Evolutionary conservation across 2,329 filamentous ascomycete species (phyloP).

Genomic region (Teratosphaeria epicoccoides): DNA sequence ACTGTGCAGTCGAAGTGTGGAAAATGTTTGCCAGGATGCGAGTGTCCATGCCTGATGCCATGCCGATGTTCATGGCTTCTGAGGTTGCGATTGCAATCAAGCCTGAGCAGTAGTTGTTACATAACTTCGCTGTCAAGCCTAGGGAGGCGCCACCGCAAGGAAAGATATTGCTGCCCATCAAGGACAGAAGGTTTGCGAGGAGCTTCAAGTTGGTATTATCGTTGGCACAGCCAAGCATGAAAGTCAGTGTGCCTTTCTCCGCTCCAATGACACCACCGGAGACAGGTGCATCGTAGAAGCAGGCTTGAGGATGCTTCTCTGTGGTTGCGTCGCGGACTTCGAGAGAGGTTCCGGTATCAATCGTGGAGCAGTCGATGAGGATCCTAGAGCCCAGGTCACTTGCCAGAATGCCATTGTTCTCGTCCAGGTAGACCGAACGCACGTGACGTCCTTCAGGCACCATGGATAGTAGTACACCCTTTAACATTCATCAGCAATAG

Average conservation of each 20-base stretch:
- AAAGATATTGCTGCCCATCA: conserved; percentile 46
- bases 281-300: conserved; percentile 45
- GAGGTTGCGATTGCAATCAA: conserved; percentile 48
- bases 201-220: conserved; percentile 34
- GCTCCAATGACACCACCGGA: conserved; percentile 45
- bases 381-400: conserved; percentile 35
- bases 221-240: conserved; percentile 45
- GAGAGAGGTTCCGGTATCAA: conserved; percentile 43
- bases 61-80: conserved; percentile 52
- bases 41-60: conserved; percentile 47
- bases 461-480: conserved; percentile 45
- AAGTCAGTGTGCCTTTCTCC: conserved; percentile 41
- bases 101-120: conserved; percentile 51
- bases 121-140: conserved; percentile 49
- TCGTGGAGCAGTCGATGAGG: conserved; percentile 46
- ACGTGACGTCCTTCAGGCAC: conserved; percentile 44
- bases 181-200: conserved; percentile 35
- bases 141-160: conserved; percentile 46
- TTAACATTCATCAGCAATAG: not conserved
- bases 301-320: conserved; percentile 29
- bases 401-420: conserved; percentile 32
- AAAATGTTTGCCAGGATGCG: conserved; percentile 43
- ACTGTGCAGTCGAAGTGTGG: conserved; percentile 42
- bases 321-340: conserved; percentile 33
- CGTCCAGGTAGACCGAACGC: conserved; percentile 40